These are phyloP conservation scores for Schizosaccharomyces versatilis DNA, from an alignment of 1,139 yeast genomes.

Conservation along the genomic window DNA sequence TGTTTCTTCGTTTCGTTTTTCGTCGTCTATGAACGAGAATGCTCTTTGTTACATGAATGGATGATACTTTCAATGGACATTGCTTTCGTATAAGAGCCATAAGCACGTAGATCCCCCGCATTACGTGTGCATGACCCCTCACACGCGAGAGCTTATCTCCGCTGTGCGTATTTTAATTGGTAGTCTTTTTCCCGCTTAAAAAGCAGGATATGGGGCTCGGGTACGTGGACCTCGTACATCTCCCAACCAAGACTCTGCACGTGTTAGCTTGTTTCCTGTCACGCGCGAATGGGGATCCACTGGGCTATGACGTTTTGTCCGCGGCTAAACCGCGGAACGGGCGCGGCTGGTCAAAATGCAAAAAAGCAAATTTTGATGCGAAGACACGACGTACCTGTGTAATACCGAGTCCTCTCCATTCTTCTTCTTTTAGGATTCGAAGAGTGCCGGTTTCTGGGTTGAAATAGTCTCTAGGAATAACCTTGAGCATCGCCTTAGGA, in stretches of 20 bases:
- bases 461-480: slow-evolving; percentile 88
- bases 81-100: no score
- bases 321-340: not conserved
- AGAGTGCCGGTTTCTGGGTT: slow-evolving; percentile 87
- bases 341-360: no score
- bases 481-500: slow-evolving; percentile 87
- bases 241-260: slow-evolving; percentile 70
- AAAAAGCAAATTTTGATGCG: no score
- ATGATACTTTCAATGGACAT: no score
- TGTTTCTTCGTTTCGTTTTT: no score
- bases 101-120: no score
- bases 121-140: no score
- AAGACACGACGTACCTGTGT: slow-evolving; percentile 32
- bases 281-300: no score
- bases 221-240: slow-evolving; percentile 94
- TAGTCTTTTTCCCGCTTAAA: slow-evolving; percentile 29
- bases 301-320: no score
- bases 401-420: slow-evolving; percentile 95
- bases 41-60: no score
- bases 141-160: not conserved
- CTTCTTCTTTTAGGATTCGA: slow-evolving; percentile 76
- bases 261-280: not conserved
- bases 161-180: not conserved
- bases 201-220: slow-evolving; percentile 88
- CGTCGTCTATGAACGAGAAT: no score